Evolutionary conservation across 352 stramenopile species (phyloP), one percentile per base, ranked within the genome.

Genomic region (Lagenidium sp.): DNA sequence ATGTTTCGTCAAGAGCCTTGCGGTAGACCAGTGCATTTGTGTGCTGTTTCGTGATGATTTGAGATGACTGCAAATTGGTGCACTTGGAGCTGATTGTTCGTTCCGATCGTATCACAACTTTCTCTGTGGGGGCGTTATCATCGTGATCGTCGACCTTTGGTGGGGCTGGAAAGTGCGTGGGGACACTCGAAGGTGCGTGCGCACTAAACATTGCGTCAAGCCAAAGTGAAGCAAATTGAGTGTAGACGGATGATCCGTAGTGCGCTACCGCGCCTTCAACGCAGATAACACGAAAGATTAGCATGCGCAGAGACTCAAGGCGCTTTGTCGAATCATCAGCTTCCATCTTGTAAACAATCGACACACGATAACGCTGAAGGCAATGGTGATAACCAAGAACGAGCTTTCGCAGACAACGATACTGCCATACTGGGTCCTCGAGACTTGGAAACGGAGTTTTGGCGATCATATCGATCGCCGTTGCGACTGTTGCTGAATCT

Each of bases 31-130:
- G 16, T 2, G 71, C 41, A 2, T 58, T 63, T 36, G 83, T 68
- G 2, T 60, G 49, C 13, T 77, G 47, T 26, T 71, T 69, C 6
- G 76, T 86, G 50, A 86, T 84, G 10, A 85, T 71, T 35, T 87
- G 67, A 1, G 73, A 87, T 2, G 74, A 77, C 49, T 88, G 75
- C 31, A 86, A 44, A 30, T 86, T 89, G 2, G 78, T 87, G 51
- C 74, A 86, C 37, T 87, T 90, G 22, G 78, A 85, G 50, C 74
- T 90, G 47, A 85, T 86, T 0, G 78, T 90, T 3, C 78, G 69
- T 32, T 90, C 78, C 6, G 60, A 79, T 6, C 75, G 72, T 39
- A 90, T 83, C 6, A 81, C 50, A 12, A 73, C 57, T 16, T 63
- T 31, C 15, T 62, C 46, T 4, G 50, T 24, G n/a, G 45, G 40